Evolutionary conservation across 495 filamentous ascomycete genomes (phyloP).

Genomic region (Neurospora sp.): DNA sequence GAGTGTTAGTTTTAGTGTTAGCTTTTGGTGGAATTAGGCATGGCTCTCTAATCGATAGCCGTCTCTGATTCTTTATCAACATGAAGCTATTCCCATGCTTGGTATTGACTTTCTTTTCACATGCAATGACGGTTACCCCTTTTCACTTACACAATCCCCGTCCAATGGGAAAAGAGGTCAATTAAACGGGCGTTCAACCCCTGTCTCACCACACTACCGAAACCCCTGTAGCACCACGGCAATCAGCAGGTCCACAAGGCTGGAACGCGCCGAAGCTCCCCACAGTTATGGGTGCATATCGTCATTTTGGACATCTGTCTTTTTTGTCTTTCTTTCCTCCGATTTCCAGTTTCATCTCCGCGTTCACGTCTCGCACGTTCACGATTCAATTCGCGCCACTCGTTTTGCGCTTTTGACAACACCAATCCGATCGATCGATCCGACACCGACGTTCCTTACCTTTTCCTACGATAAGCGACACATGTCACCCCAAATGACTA

Average conservation of each 20-base stretch:
- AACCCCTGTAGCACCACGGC: background rate
- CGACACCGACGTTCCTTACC: background rate
- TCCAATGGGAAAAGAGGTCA: background rate
- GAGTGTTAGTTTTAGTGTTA: slow-evolving; percentile 85
- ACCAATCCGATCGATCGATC: background rate
- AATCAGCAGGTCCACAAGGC: background rate
- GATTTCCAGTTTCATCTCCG: background rate
- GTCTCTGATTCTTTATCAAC: too few relatives aligned
- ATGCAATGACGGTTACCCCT: background rate
- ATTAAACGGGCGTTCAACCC: background rate
- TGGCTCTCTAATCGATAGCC: too few relatives aligned
- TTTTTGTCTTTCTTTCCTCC: background rate
- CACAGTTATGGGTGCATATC: background rate
- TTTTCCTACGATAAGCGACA: background rate
- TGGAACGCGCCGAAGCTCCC: background rate
- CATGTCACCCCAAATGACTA: background rate
- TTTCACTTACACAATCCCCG: background rate
- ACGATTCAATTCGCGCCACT: background rate
- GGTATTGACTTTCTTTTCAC: background rate
- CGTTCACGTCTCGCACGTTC: background rate
- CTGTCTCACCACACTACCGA: background rate
- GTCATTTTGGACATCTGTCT: slow-evolving; percentile 13
- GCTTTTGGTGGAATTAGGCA: slow-evolving; percentile 93
- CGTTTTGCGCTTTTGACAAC: background rate
- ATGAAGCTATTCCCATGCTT: background rate